Evolutionary conservation across 441 rosid genomes (phyloP), one percentile per base, ranked within the genome.

Genomic region (Adansonia grandidieri): DNA sequence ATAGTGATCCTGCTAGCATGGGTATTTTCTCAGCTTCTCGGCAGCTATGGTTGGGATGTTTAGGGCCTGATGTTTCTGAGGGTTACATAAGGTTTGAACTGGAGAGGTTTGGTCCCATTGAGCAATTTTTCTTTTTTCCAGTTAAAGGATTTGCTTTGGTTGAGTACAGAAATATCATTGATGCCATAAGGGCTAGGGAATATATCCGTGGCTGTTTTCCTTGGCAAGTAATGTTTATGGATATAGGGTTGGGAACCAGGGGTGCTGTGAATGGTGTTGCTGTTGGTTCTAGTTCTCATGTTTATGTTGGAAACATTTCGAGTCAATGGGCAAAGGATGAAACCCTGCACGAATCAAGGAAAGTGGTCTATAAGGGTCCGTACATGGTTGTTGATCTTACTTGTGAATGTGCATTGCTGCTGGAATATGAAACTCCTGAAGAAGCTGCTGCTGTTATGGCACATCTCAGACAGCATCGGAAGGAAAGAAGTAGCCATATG

Each of bases 371-470:
- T 75, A 92, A 87, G 85, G 96, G 94, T 56, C 98, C 98, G 47
- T 87, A 88, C 79, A 87, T 85, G 91, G 90, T 92, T 50, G 88
- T 89, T 67, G 98, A 96, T 85, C 86, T 94, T 80, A 80, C 81
- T 85, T 89, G 81, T 83, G 99, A 94, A 84, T 87, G 93, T 78
- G 98, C 97, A 73, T 82, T 96, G 78, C 77, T 96, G 60, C 86
- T 96, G 97, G 99, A 94, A 89, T 96, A 90, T 88, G 93, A 90
- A 81, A 87, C 92, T 76, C 95, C 99, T 37, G 98, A 96, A 82
- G 96, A 94, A 83, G 97, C 98, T 81, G 86, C 90, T 78, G 78
- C 88, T 76, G 97, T 92, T 71, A 92, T 94, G 95, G 87, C 88
- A 58, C 98, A 91, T 87, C 93, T 96, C 81, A 90, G 99, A 80